These are phyloP conservation scores for Hordeum marinum DNA, from an alignment of 176 grass and related monocot genomes.

Conservation along the genomic window DNA sequence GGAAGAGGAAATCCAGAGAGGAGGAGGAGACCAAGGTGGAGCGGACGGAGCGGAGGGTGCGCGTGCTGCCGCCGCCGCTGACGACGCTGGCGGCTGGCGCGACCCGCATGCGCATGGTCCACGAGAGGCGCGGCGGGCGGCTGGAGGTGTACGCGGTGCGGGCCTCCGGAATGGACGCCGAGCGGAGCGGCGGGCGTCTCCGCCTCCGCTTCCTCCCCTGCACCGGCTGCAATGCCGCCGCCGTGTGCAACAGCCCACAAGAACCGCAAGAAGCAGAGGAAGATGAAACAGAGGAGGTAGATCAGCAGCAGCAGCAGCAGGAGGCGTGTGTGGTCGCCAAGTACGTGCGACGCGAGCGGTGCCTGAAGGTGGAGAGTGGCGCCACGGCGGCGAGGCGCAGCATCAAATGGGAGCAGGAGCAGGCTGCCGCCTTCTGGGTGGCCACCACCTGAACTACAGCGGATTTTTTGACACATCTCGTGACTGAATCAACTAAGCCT, in stretches of 20 bases:
- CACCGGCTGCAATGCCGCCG: not conserved
- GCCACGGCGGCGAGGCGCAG: not conserved
- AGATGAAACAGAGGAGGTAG: not conserved
- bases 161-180: conserved; percentile 35
- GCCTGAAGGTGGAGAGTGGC: conserved; percentile 26
- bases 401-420: conserved; percentile 26
- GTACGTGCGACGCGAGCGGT: conserved; percentile 36
- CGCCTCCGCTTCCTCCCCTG: conserved; percentile 26
- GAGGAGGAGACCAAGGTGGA: not conserved
- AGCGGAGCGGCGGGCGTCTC: conserved; percentile 63
- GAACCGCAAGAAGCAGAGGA: conserved; percentile 8
- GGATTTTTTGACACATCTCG: not conserved
- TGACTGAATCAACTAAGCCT: not conserved
- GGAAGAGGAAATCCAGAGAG: conserved; percentile 12
- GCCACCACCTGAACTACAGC: not conserved
- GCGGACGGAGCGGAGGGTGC: not conserved
- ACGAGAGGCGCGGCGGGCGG: conserved; percentile 53
- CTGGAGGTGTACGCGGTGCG: conserved; percentile 52
- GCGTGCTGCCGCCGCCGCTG: conserved; percentile 52
- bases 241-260: not conserved
- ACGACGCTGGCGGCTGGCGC: conserved; percentile 39
- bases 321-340: conserved; percentile 14
- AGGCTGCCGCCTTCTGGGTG: conserved; percentile 1
- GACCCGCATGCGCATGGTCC: conserved; percentile 42
- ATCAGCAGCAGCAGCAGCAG: not conserved